Percentiles rank a stretch among this genome's conserved stretches.
Evolutionary conservation across 768 basidiomycete species (phyloP).

Genomic region (Lentinula sp.): DNA sequence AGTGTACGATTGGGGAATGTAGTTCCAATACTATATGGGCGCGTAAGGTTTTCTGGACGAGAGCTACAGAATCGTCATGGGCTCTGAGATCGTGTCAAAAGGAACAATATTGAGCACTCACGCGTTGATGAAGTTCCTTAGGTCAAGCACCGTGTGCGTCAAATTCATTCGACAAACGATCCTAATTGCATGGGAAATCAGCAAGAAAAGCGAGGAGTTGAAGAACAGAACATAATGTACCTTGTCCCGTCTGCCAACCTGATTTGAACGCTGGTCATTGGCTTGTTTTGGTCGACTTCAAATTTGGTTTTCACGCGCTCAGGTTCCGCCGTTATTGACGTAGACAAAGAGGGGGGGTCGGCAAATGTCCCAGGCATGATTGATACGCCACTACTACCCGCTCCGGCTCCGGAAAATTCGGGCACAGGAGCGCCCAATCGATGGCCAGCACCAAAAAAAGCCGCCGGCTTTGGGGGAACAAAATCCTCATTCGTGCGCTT

Average conservation of each 20-base stretch:
- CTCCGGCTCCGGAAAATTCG: slow-evolving; percentile 11
- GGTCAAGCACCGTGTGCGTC: slow-evolving; percentile 81
- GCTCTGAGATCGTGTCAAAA: background rate
- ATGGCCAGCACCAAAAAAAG: slow-evolving; percentile 72
- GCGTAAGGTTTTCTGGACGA: slow-evolving; percentile 55
- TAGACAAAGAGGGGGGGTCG: slow-evolving; percentile 12
- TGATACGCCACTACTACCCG: slow-evolving; percentile 5
- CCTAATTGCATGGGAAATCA: slow-evolving; percentile 27
- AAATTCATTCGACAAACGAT: slow-evolving; percentile 86
- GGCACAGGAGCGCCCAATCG: slow-evolving; percentile 80
- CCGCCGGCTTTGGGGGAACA: slow-evolving; percentile 42
- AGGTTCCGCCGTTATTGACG: slow-evolving; percentile 19
- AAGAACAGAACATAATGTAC: slow-evolving; percentile 27
- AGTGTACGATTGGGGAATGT: slow-evolving; percentile 83
- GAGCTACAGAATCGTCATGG: slow-evolving; percentile 38
- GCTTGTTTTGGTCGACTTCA: slow-evolving; percentile 75
- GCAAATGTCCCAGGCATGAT: slow-evolving; percentile 64
- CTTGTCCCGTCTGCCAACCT: slow-evolving; percentile 87
- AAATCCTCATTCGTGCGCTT: slow-evolving; percentile 72
- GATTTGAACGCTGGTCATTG: slow-evolving; percentile 87
- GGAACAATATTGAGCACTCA: slow-evolving; percentile 32
- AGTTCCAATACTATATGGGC: slow-evolving; percentile 75
- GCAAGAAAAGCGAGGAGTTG: background rate
- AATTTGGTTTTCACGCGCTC: slow-evolving; percentile 49
- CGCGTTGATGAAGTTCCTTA: slow-evolving; percentile 88